A percentile compares a stretch with the other conserved stretches of the same genome.
Evolutionary conservation across 1,284 basidiomycete genomes (phyloP).

Genomic region (Cutaneotrichosporon cavernicola): DNA sequence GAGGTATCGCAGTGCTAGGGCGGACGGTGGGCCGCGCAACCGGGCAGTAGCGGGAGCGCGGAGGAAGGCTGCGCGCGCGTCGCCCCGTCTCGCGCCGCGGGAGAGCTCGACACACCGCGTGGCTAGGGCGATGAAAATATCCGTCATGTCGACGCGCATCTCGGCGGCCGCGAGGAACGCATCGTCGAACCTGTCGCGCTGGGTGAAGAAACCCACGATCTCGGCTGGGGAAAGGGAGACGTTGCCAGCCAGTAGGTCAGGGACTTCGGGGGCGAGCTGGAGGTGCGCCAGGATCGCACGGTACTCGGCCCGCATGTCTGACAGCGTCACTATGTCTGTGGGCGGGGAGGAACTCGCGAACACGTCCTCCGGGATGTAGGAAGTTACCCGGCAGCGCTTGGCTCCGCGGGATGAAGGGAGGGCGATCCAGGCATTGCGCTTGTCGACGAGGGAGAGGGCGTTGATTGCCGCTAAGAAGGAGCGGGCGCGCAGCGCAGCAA

Average conservation of each 20-base stretch:
- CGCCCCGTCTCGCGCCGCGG: conserved; percentile 36
- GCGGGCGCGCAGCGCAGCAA: conserved; percentile 74
- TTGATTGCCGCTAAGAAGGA: conserved; percentile 85
- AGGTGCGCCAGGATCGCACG: conserved; percentile 74
- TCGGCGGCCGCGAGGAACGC: conserved; percentile 75
- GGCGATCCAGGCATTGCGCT: conserved; percentile 76
- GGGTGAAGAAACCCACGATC: conserved; percentile 76
- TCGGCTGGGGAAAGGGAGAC: conserved; percentile 66
- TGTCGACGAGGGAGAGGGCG: conserved; percentile 76
- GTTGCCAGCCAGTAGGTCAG: conserved; percentile 59
- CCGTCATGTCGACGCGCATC: conserved; percentile 80
- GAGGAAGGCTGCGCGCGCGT: conserved; percentile 64
- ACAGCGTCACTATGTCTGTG: conserved; percentile 73
- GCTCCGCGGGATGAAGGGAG: neutral
- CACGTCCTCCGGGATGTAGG: conserved; percentile 73
- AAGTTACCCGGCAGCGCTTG: conserved; percentile 61
- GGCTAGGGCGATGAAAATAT: conserved; percentile 76
- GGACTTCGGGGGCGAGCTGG: conserved; percentile 66
- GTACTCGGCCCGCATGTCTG: conserved; percentile 83
- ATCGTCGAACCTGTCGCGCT: conserved; percentile 73
- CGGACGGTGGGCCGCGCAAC: conserved; percentile 76
- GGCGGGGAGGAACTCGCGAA: conserved; percentile 62
- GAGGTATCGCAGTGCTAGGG: conserved; percentile 85
- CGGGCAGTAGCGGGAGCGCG: conserved; percentile 70
- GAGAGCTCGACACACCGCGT: conserved; percentile 74